Base-by-base conservation (phyloP, 768 basidiomycete species). In the Multifurca ochricompacta region DNA sequence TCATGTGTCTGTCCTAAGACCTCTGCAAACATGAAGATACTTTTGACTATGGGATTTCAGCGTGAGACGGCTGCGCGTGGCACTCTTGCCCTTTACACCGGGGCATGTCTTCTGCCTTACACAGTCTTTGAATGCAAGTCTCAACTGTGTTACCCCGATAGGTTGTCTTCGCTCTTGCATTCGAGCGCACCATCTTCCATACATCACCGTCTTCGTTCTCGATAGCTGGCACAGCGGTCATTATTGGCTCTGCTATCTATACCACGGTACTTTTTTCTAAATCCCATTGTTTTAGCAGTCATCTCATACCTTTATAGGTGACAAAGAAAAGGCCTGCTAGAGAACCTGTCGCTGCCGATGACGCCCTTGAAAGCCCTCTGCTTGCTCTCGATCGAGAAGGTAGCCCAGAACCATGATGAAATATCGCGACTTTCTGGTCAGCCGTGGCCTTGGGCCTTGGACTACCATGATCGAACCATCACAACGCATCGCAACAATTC, bases 121-220 rank as follows among this genome's bases (percentile, higher is more conserved):
- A 50, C 19, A 36, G 25, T 6, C 32, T 16, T 36, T 19, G 41
- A 28, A 14, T 18, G 34, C 30, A 11, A 37, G 40, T 18, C 14
- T 40, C 11, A n/a, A 37, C 16, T 16, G 6, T 30, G n/a, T 16
- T 18, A 7, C n/a, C 27, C 3, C 21, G 2, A 19, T 58, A 85
- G 77, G 76, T 90, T 34, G 71, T 88, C n/a, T 90, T 83, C 63
- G 81, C 86, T 0, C 71, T 76, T 2, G 64, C 81, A 14, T 70
- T 89, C 10, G 85, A 92, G 65, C 71, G 78, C 4, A 58, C 84
- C 37, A 75, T 86, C 61, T 87, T 91, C 66, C 72, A 79, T 41
- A 74, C 74, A 1, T 65, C 71, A 5, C 87, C 86, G 0, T 77
- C 84, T 1, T 59, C 72, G 1, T 69, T 85, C 27, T 85, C 83